Conservation (phyloP, 1,284 basidiomycete genomes). For the Fistulina hepatica region DNA sequence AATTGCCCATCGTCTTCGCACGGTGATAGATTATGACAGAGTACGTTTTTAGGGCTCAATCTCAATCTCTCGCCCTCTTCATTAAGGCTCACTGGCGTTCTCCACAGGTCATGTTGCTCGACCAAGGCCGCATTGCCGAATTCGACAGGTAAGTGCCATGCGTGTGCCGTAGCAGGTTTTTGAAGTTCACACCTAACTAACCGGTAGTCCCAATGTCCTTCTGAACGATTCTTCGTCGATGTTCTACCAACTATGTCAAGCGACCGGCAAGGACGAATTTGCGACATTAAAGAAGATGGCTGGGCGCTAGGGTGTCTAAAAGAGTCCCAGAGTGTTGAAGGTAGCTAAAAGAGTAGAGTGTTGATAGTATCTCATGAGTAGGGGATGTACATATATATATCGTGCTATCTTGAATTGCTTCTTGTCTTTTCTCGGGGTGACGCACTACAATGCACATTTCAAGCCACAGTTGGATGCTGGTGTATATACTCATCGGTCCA, state of each 20-base stretch:
- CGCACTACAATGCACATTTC: too few relatives aligned
- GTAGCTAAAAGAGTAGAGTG: too few relatives aligned
- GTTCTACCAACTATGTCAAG: slow-evolving; percentile 74
- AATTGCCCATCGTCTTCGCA: slow-evolving; percentile 61
- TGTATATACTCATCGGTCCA: too few relatives aligned
- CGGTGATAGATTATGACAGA: slow-evolving; percentile 60
- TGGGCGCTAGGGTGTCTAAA: slow-evolving; percentile 26
- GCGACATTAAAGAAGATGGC: slow-evolving; percentile 59
- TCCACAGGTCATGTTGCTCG: slow-evolving; percentile 81
- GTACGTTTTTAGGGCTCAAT: slow-evolving; percentile 24
- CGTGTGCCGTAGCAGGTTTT: slow-evolving; percentile 3
- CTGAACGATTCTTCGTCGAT: slow-evolving; percentile 55
- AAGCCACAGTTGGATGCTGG: too few relatives aligned
- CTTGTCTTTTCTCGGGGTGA: too few relatives aligned
- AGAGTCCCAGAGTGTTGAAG: too few relatives aligned
- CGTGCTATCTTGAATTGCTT: too few relatives aligned
- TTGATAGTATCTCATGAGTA: too few relatives aligned
- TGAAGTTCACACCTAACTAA: background rate
- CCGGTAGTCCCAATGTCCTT: slow-evolving; percentile 51
- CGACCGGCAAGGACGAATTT: slow-evolving; percentile 75
- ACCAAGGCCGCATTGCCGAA: slow-evolving; percentile 76
- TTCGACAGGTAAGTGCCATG: slow-evolving; percentile 44
- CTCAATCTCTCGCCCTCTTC: slow-evolving; percentile 4
- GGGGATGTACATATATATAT: too few relatives aligned
- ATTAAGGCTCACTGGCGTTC: too few relatives aligned